Conservation (phyloP, 2,329 filamentous ascomycete genomes). For the Apiospora rasikravindrae region DNA sequence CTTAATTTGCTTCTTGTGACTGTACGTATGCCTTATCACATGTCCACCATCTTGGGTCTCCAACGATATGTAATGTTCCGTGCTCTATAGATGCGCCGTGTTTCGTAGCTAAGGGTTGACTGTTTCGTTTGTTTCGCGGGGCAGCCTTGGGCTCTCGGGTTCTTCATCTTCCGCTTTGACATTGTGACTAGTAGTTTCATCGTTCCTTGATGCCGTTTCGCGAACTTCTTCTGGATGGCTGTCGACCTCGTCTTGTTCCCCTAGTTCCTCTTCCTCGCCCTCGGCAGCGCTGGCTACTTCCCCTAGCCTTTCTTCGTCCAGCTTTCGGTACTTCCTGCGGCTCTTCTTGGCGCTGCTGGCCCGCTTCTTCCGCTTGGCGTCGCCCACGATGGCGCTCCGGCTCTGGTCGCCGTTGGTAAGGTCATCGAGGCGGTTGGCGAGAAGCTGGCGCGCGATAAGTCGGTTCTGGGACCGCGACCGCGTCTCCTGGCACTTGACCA, state of each 20-base stretch:
- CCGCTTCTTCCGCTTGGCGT: constrained; percentile 69
- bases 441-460: constrained; percentile 77
- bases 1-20: neutral
- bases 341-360: constrained; percentile 83
- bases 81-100: neutral
- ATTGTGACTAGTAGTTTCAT: neutral
- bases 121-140: neutral
- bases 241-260: constrained; percentile 23
- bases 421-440: constrained; percentile 78
- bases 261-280: constrained; percentile 27
- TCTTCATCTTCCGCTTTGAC: constrained; percentile 18
- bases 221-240: neutral
- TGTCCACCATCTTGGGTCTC: neutral
- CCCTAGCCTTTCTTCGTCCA: constrained; percentile 55
- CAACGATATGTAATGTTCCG: neutral
- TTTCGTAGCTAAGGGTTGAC: neutral
- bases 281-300: constrained; percentile 24
- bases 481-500: constrained; percentile 93
- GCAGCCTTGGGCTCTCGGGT: constrained; percentile 2
- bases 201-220: neutral
- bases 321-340: constrained; percentile 74
- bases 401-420: constrained; percentile 73
- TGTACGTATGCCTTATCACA: neutral
- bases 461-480: constrained; percentile 86
- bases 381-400: constrained; percentile 67